Percentiles rank a stretch among this genome's conserved stretches.
Conservation (phyloP, 1,139 yeast species). For the Nakaseomyces glabratus region DNA sequence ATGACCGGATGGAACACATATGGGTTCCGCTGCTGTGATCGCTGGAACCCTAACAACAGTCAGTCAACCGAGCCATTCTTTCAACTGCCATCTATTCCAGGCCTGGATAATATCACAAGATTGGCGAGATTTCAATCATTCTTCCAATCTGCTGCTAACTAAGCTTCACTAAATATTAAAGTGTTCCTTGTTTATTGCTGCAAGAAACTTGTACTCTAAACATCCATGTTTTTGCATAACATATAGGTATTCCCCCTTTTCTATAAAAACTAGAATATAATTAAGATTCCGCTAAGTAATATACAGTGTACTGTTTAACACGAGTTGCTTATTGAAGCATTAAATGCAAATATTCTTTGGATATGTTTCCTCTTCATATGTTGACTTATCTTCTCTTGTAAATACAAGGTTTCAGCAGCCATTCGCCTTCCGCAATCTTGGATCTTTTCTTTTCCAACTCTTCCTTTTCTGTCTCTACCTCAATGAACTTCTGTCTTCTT, state of each 20-base stretch:
- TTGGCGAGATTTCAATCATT: slow-evolving; percentile 24
- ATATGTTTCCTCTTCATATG: slow-evolving; percentile 4
- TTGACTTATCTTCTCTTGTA: slow-evolving; percentile 67
- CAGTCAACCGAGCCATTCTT: slow-evolving; percentile 20
- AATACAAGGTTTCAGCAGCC: slow-evolving; percentile 91
- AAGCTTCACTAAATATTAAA: neutral
- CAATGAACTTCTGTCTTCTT: slow-evolving; percentile 62
- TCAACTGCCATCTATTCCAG: slow-evolving; percentile 26
- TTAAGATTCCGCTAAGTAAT: too few relatives aligned
- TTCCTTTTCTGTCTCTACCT: slow-evolving; percentile 54
- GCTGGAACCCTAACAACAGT: slow-evolving; percentile 35
- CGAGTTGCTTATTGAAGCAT: slow-evolving; percentile 9
- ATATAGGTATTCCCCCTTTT: too few relatives aligned
- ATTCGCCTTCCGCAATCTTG: slow-evolving; percentile 66
- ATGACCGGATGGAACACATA: slow-evolving; percentile 73
- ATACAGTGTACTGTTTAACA: too few relatives aligned
- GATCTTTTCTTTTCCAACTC: slow-evolving; percentile 47
- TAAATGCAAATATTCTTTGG: slow-evolving; percentile 1
- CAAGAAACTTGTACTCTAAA: neutral
- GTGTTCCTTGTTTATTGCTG: neutral
- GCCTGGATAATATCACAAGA: slow-evolving; percentile 22
- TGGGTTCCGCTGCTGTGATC: slow-evolving; percentile 88
- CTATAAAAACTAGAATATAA: too few relatives aligned
- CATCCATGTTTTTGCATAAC: too few relatives aligned
- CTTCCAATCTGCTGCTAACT: slow-evolving; percentile 15